Evolutionary conservation across 768 basidiomycete genomes (phyloP).

Genomic region (Roridomyces roridus): DNA sequence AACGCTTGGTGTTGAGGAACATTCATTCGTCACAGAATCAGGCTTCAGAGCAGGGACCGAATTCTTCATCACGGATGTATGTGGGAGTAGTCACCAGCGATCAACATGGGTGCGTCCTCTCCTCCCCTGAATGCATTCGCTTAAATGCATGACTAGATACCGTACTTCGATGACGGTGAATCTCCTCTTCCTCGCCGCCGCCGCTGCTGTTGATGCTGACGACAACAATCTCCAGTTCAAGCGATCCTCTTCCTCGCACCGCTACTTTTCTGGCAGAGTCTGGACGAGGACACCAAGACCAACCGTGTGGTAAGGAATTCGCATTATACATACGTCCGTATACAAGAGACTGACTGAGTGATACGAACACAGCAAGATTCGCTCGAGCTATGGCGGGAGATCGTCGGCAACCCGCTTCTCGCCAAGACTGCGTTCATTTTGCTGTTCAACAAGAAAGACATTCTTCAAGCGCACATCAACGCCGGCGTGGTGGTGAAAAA

Average conservation of each 20-base stretch:
- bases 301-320: slow-evolving; percentile 50
- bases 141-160: slow-evolving; percentile 55
- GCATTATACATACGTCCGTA: background rate
- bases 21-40: slow-evolving; percentile 52
- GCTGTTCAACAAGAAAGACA: slow-evolving; percentile 67
- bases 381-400: slow-evolving; percentile 56
- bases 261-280: slow-evolving; percentile 58
- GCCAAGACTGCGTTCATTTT: slow-evolving; percentile 56
- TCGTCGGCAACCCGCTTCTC: slow-evolving; percentile 56
- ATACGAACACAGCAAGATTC: slow-evolving; percentile 52
- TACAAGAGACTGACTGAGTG: background rate
- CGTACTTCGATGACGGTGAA: slow-evolving; percentile 60
- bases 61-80: slow-evolving; percentile 62
- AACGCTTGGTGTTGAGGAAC: slow-evolving; percentile 63
- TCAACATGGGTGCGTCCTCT: slow-evolving; percentile 20
- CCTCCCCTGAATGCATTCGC: slow-evolving; percentile 19
- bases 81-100: slow-evolving; percentile 49
- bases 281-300: slow-evolving; percentile 55
- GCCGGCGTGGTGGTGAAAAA: slow-evolving; percentile 56
- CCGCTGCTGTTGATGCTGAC: background rate
- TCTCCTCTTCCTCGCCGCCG: background rate
- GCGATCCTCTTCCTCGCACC: slow-evolving; percentile 70
- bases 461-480: slow-evolving; percentile 48
- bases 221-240: slow-evolving; percentile 39
- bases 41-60: slow-evolving; percentile 45